Evolutionary conservation across 805 yeast species (phyloP).

Genomic region (Teunomyces barrocoloradensis): DNA sequence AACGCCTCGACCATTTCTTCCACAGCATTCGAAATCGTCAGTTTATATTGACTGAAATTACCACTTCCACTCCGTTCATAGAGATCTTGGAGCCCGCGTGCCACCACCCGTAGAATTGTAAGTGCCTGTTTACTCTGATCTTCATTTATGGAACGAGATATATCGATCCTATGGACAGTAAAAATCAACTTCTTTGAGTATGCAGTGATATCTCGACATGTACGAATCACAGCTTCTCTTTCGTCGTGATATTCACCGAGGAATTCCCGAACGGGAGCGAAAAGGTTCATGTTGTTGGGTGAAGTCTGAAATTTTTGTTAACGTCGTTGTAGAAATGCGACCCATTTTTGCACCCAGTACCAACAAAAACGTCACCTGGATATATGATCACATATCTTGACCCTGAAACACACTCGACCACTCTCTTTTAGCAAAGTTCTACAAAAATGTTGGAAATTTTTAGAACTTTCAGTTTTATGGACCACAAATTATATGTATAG

Average conservation of each 20-base stretch:
- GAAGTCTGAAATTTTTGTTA: neutral
- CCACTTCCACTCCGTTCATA: conserved; percentile 7
- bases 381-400: no score
- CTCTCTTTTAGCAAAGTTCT: neutral
- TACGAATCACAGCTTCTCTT: conserved; percentile 32
- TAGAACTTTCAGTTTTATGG: no score
- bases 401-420: no score
- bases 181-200: conserved; percentile 36
- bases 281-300: conserved; percentile 5
- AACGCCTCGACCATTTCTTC: conserved; percentile 29
- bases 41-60: conserved; percentile 13
- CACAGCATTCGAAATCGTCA: conserved; percentile 20
- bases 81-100: neutral
- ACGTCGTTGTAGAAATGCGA: neutral
- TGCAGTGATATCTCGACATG: conserved; percentile 37
- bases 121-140: conserved; percentile 10
- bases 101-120: conserved; percentile 12
- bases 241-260: conserved; percentile 25
- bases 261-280: conserved; percentile 20
- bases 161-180: conserved; percentile 17
- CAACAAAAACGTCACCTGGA: neutral
- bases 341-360: neutral
- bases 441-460: neutral
- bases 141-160: neutral
- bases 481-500: neutral